Evolutionary conservation across 805 yeast species (phyloP).

Genomic region (Metschnikowia colocasiae): DNA sequence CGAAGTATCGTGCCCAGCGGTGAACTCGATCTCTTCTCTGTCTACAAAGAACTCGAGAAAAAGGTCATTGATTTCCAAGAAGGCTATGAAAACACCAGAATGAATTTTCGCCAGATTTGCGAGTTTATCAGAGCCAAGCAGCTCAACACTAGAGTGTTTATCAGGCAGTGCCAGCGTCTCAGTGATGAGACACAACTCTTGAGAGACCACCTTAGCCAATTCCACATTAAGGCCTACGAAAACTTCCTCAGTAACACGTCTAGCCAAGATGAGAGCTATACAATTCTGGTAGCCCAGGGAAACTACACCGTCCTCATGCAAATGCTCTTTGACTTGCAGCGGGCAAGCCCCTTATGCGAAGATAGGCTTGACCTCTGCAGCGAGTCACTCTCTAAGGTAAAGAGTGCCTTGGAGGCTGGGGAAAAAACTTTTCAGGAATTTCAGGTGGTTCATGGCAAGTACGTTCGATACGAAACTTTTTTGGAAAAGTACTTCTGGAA

Average conservation of each 20-base stretch:
- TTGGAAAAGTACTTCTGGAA: constrained; percentile 9
- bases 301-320: not conserved
- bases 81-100: constrained; percentile 2
- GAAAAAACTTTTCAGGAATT: constrained; percentile 1
- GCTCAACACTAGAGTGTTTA: constrained; percentile 5
- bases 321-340: not conserved
- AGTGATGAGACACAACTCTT: constrained; percentile 2
- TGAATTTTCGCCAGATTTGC: not conserved
- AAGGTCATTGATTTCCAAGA: constrained; percentile 5
- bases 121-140: constrained; percentile 7
- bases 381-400: not conserved
- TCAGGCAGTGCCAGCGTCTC: constrained; percentile 5
- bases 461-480: constrained; percentile 1
- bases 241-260: not conserved
- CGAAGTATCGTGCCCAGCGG: not conserved
- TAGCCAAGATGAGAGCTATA: not conserved
- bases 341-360: constrained; percentile 1
- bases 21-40: not conserved
- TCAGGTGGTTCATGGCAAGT: not conserved
- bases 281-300: not conserved
- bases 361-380: not conserved
- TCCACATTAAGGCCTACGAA: not conserved
- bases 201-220: not conserved
- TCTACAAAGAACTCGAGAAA: constrained; percentile 1
- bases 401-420: not conserved